A percentile compares a stretch with the other conserved stretches of the same genome.
These are phyloP conservation scores for Tolypocladium ovalisporum DNA, from an alignment of 2,329 filamentous ascomycete genomes.

Conservation along the genomic window DNA sequence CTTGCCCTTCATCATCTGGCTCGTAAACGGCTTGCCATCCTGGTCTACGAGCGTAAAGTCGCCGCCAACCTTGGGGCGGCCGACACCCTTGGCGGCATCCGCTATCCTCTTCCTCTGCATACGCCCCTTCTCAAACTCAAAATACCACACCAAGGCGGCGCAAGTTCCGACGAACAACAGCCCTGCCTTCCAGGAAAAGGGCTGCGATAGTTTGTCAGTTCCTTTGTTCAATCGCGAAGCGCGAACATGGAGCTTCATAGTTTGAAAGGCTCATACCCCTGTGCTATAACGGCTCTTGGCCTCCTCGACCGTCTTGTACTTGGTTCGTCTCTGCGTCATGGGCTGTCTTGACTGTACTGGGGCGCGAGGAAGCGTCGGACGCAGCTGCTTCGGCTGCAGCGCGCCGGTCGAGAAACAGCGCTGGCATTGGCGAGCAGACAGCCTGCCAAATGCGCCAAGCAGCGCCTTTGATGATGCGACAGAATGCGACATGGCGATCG, in stretches of 20 bases:
- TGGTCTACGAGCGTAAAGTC: slow-evolving; percentile 75
- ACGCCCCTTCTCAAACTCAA: slow-evolving; percentile 84
- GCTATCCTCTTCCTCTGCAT: slow-evolving; percentile 83
- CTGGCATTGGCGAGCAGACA: slow-evolving; percentile 25
- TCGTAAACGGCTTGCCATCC: slow-evolving; percentile 65
- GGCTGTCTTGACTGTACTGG: slow-evolving; percentile 21
- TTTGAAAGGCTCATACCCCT: slow-evolving; percentile 30
- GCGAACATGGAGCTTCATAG: not conserved
- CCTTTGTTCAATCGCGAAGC: not conserved
- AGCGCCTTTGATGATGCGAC: slow-evolving; percentile 23
- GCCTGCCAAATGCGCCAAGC: slow-evolving; percentile 19
- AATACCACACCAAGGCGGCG: slow-evolving; percentile 73
- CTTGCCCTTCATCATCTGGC: slow-evolving; percentile 74
- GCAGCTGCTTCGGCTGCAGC: slow-evolving; percentile 22
- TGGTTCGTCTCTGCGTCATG: slow-evolving; percentile 26
- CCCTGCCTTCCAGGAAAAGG: slow-evolving; percentile 89
- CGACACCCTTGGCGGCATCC: slow-evolving; percentile 86
- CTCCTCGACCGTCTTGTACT: slow-evolving; percentile 46
- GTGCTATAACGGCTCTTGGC: slow-evolving; percentile 46
- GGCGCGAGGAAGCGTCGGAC: slow-evolving; percentile 19
- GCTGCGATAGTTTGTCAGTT: slow-evolving; percentile 38
- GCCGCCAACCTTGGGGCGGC: slow-evolving; percentile 86
- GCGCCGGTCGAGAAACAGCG: slow-evolving; percentile 29
- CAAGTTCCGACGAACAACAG: slow-evolving; percentile 74
- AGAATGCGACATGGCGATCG: slow-evolving; percentile 26